Conservation (phyloP, 2,329 filamentous ascomycete genomes). For the Cadophora luteo-olivacea region DNA sequence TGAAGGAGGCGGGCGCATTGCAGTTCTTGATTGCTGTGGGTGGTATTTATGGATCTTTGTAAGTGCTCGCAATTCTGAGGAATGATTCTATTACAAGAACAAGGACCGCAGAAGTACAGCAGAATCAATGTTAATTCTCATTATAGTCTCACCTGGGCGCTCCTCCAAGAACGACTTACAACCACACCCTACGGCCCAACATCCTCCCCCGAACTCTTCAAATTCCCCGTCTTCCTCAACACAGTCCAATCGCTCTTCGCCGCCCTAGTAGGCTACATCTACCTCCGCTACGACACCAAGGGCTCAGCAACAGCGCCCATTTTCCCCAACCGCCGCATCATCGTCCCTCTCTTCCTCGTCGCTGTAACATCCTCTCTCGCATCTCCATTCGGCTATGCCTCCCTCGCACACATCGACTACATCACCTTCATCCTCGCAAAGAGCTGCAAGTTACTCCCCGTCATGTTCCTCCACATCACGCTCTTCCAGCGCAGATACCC, state of each 20-base stretch:
- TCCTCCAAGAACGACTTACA: conserved; percentile 96
- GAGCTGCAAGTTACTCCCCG: conserved; percentile 97
- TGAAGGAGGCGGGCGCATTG: conserved; percentile 65
- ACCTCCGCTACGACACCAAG: conserved; percentile 73
- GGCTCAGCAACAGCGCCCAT: conserved; percentile 63
- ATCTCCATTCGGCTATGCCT: conserved; percentile 94
- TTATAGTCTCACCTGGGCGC: conserved; percentile 88
- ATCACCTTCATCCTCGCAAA: conserved; percentile 98
- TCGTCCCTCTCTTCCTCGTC: conserved; percentile 82
- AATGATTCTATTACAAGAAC: background rate
- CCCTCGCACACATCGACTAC: conserved; percentile 93
- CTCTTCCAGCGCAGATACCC: conserved; percentile 90
- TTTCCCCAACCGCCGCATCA: conserved; percentile 77
- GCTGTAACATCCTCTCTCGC: conserved; percentile 87
- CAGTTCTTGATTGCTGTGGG: conserved; percentile 87
- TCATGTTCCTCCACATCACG: conserved; percentile 96
- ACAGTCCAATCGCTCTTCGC: conserved; percentile 94
- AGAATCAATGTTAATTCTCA: conserved; percentile 16
- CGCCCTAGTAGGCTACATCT: conserved; percentile 79
- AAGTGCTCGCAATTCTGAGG: conserved; percentile 44
- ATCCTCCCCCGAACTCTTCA: conserved; percentile 76
- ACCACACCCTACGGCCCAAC: conserved; percentile 81
- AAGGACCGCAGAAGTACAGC: background rate
- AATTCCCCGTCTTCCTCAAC: conserved; percentile 93
- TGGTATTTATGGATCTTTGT: conserved; percentile 98